Evolutionary conservation across 2,329 filamentous ascomycete genomes (phyloP).

Genomic region (Dothideomycetes sp.): DNA sequence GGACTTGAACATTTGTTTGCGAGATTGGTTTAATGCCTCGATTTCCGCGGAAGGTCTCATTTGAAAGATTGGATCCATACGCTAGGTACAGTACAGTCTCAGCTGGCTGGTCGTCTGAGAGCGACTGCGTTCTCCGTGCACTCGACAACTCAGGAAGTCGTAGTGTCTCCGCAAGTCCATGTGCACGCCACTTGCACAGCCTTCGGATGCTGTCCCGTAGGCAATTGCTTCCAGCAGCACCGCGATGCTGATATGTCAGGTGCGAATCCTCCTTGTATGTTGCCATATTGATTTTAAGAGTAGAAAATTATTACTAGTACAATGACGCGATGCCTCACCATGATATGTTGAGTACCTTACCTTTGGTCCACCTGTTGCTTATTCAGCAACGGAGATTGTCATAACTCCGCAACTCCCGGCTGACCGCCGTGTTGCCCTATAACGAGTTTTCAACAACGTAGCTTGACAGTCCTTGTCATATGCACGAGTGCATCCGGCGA

Average conservation of each 20-base stretch:
- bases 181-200: background rate
- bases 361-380: too few relatives aligned
- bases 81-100: constrained; percentile 38
- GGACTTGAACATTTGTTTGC: constrained; percentile 70
- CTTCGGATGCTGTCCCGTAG: constrained; percentile 1
- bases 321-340: too few relatives aligned
- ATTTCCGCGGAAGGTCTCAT: constrained; percentile 65
- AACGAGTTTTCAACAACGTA: too few relatives aligned
- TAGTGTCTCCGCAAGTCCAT: background rate
- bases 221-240: background rate
- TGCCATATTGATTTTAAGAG: too few relatives aligned
- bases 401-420: too few relatives aligned
- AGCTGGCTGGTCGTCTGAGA: constrained; percentile 2
- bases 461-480: too few relatives aligned
- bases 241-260: background rate
- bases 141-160: constrained; percentile 2
- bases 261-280: background rate
- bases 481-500: too few relatives aligned
- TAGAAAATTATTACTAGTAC: too few relatives aligned
- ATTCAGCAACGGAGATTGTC: too few relatives aligned
- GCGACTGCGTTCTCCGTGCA: constrained; percentile 5
- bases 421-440: too few relatives aligned
- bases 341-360: too few relatives aligned
- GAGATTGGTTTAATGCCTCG: constrained; percentile 75
- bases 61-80: constrained; percentile 82